Evolutionary conservation across 305 asterid genomes (phyloP).

Genomic region (Fraxinus sp.): DNA sequence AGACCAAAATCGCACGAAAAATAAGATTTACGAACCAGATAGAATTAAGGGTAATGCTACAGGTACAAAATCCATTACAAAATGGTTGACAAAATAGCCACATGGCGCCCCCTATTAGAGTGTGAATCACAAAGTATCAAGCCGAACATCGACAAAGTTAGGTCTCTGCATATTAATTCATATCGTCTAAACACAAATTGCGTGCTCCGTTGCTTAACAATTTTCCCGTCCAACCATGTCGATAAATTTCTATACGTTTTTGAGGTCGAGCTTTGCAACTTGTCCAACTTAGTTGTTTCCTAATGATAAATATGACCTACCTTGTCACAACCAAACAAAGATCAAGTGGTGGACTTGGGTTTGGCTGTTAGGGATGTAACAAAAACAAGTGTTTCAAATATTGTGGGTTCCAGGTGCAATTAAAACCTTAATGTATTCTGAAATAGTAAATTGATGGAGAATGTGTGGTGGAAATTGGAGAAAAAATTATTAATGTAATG

Average conservation of each 20-base stretch:
- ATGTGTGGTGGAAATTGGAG: no score
- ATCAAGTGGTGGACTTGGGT: background rate
- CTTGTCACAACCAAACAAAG: background rate
- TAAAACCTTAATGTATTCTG: background rate
- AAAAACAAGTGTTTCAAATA: background rate
- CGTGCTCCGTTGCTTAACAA: background rate
- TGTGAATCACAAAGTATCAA: background rate
- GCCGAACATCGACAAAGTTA: no score
- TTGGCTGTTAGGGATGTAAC: background rate
- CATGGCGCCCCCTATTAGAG: no score
- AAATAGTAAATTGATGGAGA: no score
- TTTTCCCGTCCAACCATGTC: background rate
- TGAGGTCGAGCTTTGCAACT: background rate
- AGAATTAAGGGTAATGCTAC: no score
- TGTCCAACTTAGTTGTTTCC: background rate
- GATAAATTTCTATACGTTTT: background rate
- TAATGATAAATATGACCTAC: background rate
- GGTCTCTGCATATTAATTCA: background rate
- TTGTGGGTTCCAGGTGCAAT: slow-evolving; percentile 17
- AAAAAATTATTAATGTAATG: no score
- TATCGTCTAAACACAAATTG: background rate
- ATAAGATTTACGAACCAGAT: background rate
- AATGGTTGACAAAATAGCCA: no score
- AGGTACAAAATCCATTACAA: no score
- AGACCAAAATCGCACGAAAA: background rate